Evolutionary conservation across 78 protist genomes (phyloP).

Genomic region (Pigoraptor vietnamica): DNA sequence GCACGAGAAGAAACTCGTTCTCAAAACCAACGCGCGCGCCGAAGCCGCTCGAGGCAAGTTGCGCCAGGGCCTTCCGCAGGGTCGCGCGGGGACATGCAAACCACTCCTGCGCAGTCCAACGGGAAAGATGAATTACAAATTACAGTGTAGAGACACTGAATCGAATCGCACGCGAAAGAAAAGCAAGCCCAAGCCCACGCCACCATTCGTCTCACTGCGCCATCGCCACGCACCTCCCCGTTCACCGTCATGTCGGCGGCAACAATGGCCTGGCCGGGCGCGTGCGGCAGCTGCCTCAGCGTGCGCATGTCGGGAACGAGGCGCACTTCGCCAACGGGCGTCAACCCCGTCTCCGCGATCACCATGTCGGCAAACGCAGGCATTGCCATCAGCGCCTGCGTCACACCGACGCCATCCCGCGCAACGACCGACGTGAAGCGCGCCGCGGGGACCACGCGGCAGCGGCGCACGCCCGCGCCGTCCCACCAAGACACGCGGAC

Average conservation of each 20-base stretch:
- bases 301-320: background rate
- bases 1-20: background rate
- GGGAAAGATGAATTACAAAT: too few relatives aligned
- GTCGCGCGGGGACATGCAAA: background rate
- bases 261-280: background rate
- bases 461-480: background rate
- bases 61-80: background rate
- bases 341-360: background rate
- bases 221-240: background rate
- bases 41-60: background rate
- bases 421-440: background rate
- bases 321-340: background rate
- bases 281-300: background rate
- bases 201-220: too few relatives aligned
- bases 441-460: background rate
- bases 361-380: background rate
- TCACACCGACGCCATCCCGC: background rate
- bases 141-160: too few relatives aligned
- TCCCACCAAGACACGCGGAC: background rate
- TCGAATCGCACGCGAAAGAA: too few relatives aligned
- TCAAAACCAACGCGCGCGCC: background rate
- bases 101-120: background rate
- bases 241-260: background rate
- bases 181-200: background rate
- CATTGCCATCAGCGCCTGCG: background rate